Conservation (phyloP, 1,284 basidiomycete genomes). For the Vanrija sp. region DNA sequence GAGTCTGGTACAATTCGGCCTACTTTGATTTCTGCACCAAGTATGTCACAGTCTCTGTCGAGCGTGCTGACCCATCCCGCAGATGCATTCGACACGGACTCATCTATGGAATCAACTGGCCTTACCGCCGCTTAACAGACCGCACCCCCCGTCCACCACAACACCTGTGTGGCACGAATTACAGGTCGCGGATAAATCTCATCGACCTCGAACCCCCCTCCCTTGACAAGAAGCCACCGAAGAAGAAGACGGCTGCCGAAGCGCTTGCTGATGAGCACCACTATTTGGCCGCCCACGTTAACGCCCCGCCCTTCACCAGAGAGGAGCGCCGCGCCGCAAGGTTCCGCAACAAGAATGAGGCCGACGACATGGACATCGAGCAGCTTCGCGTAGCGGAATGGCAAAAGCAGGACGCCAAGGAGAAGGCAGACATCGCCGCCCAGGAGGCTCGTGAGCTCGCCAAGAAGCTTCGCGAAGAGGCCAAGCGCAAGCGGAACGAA, state of each 20-base stretch:
- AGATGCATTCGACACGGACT: constrained; percentile 45
- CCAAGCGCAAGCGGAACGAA: constrained; percentile 25
- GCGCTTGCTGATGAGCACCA: background rate
- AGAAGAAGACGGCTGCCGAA: constrained; percentile 18
- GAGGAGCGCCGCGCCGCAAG: constrained; percentile 13
- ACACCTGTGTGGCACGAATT: constrained; percentile 32
- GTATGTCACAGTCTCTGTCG: constrained; percentile 13
- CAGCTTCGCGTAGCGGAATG: constrained; percentile 29
- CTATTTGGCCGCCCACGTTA: constrained; percentile 5
- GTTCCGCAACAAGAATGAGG: background rate
- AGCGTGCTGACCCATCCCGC: background rate
- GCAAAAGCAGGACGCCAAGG: constrained; percentile 12
- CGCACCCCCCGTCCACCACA: constrained; percentile 35
- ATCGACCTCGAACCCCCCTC: constrained; percentile 31
- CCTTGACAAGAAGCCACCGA: constrained; percentile 19
- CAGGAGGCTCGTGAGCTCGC: constrained; percentile 23
- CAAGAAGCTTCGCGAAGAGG: constrained; percentile 20
- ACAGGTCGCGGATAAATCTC: constrained; percentile 17
- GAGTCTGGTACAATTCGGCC: constrained; percentile 33
- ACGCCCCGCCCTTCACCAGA: constrained; percentile 11
- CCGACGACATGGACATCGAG: constrained; percentile 24
- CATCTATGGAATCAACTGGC: constrained; percentile 42
- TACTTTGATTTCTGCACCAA: constrained; percentile 39
- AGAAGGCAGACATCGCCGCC: constrained; percentile 4
- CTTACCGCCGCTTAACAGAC: constrained; percentile 27